Percentiles rank a stretch among this genome's conserved stretches.
These are phyloP conservation scores for Nothophytophthora sp. DNA, from an alignment of 352 stramenopile genomes.

Conservation along the genomic window DNA sequence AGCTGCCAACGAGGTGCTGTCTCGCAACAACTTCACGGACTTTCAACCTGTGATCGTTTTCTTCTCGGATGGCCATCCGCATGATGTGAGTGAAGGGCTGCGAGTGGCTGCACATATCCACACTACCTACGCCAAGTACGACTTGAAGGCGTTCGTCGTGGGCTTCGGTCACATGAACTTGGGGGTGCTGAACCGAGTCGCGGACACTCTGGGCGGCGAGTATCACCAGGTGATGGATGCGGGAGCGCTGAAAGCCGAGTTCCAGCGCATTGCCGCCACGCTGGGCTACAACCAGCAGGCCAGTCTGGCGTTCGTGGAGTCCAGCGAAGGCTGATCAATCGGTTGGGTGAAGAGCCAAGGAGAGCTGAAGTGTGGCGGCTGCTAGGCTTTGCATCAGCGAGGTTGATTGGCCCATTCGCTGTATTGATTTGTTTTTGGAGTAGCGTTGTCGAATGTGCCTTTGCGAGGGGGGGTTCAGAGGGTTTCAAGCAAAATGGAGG, in stretches of 20 bases:
- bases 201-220: slow-evolving; percentile 49
- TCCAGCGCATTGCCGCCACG: slow-evolving; percentile 75
- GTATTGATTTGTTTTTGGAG: too few species aligned
- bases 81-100: slow-evolving; percentile 42
- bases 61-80: slow-evolving; percentile 75
- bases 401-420: too few species aligned
- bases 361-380: too few species aligned
- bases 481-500: too few species aligned
- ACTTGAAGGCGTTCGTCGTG: slow-evolving; percentile 61
- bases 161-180: slow-evolving; percentile 78
- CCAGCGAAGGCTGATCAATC: too few species aligned
- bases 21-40: slow-evolving; percentile 50
- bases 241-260: slow-evolving; percentile 73
- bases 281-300: too few species aligned
- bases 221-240: slow-evolving; percentile 67
- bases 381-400: too few species aligned
- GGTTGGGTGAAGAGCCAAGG: too few species aligned
- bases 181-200: slow-evolving; percentile 52
- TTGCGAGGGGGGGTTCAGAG: too few species aligned
- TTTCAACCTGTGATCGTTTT: slow-evolving; percentile 79
- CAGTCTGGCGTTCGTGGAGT: too few species aligned
- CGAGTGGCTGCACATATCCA: slow-evolving; percentile 56
- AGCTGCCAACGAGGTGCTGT: slow-evolving; percentile 66
- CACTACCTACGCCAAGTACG: slow-evolving; percentile 59
- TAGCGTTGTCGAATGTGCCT: too few species aligned